Percentiles rank a stretch among this genome's conserved stretches.
Conservation (phyloP, 2,329 filamentous ascomycete species). For the Helotiales sp. region DNA sequence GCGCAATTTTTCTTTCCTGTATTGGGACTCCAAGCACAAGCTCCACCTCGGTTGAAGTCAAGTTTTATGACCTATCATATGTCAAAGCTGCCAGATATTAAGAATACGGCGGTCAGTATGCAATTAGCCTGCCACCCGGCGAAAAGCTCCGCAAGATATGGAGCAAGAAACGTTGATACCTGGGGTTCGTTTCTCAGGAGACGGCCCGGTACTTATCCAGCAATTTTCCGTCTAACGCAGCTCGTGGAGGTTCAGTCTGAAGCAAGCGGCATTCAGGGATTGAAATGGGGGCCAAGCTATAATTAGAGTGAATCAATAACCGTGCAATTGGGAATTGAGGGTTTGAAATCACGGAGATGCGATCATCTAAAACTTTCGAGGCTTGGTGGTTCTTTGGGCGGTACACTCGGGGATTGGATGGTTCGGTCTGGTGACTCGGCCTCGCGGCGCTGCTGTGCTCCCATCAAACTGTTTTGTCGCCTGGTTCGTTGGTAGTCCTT, state of each 20-base stretch:
- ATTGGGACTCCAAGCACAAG: background rate
- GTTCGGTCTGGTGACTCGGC: background rate
- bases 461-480: background rate
- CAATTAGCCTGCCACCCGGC: background rate
- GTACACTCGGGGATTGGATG: background rate
- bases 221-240: background rate
- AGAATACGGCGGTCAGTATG: slow-evolving; percentile 1
- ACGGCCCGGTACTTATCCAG: background rate
- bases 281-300: background rate
- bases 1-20: background rate
- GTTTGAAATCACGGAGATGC: background rate
- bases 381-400: background rate
- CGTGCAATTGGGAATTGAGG: background rate
- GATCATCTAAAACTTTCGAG: background rate
- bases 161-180: background rate
- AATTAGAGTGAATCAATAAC: background rate
- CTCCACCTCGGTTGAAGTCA: background rate
- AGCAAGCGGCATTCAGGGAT: background rate
- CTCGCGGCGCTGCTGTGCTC: background rate
- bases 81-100: slow-evolving; percentile 7
- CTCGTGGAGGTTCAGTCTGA: background rate
- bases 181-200: background rate
- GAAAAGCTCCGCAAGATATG: slow-evolving; percentile 5
- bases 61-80: slow-evolving; percentile 4
- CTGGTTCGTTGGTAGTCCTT: no score